Evolutionary conservation across 2,329 filamentous ascomycete species (phyloP).

Genomic region (Trichoderma hamatum): DNA sequence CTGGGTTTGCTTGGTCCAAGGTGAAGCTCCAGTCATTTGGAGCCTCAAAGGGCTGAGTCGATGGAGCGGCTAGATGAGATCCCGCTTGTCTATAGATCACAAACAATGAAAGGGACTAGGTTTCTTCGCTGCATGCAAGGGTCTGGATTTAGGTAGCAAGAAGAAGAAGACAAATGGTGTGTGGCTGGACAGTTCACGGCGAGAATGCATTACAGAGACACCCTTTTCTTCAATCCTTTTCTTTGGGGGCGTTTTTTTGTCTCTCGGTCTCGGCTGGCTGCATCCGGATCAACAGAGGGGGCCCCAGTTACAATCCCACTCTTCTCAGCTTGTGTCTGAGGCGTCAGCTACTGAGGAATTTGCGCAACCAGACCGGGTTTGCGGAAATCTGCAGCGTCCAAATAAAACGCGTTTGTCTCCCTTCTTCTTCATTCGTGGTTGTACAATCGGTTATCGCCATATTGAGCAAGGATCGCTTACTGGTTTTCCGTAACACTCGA

Average conservation of each 20-base stretch:
- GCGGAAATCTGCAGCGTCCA: conserved; percentile 6
- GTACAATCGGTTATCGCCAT: background rate
- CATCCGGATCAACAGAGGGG: conserved; percentile 21
- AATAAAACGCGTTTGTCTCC: background rate
- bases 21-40: background rate
- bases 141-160: background rate
- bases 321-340: background rate
- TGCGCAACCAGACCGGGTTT: background rate
- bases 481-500: background rate
- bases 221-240: background rate
- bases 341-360: conserved; percentile 10
- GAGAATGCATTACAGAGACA: background rate
- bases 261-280: background rate
- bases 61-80: background rate
- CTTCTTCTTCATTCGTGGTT: background rate
- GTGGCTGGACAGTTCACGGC: background rate
- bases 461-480: background rate
- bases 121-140: background rate
- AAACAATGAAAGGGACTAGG: background rate
- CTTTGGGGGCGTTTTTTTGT: background rate
- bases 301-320: background rate
- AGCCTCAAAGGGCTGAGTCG: background rate
- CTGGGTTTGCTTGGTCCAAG: background rate
- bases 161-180: background rate
- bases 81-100: background rate